phyloP scores from a whole-genome alignment of 2,329 filamentous ascomycete species.

The Pseudogymnoascus sp. region DNA sequence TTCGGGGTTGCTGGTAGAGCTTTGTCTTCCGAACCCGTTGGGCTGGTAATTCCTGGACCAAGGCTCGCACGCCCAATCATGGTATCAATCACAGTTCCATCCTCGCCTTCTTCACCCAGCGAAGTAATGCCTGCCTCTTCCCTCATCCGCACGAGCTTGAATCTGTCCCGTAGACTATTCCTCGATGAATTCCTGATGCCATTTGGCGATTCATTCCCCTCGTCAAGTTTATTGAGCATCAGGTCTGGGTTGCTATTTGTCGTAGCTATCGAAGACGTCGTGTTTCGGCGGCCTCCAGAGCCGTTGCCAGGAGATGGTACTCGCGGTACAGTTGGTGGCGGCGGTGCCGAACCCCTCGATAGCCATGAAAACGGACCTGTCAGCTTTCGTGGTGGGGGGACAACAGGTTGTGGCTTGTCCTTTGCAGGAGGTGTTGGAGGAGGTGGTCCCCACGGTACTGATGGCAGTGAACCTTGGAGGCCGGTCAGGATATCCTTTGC shows the following conservation, averaged over 20 bases:
- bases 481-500: slow-evolving; percentile 60
- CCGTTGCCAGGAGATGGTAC: slow-evolving; percentile 25
- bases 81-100: slow-evolving; percentile 35
- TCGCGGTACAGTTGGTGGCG: slow-evolving; percentile 39
- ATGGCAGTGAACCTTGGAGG: slow-evolving; percentile 63
- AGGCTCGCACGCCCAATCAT: slow-evolving; percentile 35
- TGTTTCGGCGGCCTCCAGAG: slow-evolving; percentile 54
- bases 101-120: slow-evolving; percentile 41
- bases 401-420: slow-evolving; percentile 15
- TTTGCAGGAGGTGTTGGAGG: slow-evolving; percentile 27
- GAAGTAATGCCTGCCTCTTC: slow-evolving; percentile 58
- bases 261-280: slow-evolving; percentile 71
- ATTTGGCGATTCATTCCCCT: slow-evolving; percentile 57
- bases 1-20: slow-evolving; percentile 36
- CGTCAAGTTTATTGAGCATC: slow-evolving; percentile 68
- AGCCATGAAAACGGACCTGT: slow-evolving; percentile 86
- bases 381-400: slow-evolving; percentile 56
- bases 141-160: slow-evolving; percentile 67
- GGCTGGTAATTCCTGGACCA: slow-evolving; percentile 35
- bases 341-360: slow-evolving; percentile 58
- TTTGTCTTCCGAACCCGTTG: slow-evolving; percentile 25
- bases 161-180: slow-evolving; percentile 68
- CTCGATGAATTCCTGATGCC: slow-evolving; percentile 40
- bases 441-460: slow-evolving; percentile 64
- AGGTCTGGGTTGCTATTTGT: slow-evolving; percentile 74